These are phyloP conservation scores for Candida frijolesensis DNA, from an alignment of 1,139 yeast species.

Conservation along the genomic window DNA sequence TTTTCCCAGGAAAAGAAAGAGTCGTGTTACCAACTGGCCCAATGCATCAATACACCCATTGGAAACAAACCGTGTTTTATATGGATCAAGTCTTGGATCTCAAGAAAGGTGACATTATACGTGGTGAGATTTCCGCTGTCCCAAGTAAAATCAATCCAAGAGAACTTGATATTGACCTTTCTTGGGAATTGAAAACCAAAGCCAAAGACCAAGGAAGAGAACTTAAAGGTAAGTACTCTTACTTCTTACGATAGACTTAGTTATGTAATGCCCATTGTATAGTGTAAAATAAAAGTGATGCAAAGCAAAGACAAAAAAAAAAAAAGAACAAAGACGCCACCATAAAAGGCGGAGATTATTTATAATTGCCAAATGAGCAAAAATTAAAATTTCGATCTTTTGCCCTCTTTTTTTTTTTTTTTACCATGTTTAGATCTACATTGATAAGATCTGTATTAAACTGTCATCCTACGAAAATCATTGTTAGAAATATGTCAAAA, in stretches of 20 bases:
- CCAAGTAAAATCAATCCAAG: constrained; percentile 84
- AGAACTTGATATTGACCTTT: constrained; percentile 72
- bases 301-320: not conserved
- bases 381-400: not conserved
- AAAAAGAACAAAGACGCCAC: not conserved
- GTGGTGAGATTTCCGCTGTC: constrained; percentile 70
- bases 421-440: not conserved
- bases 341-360: not conserved
- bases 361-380: not conserved
- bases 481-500: constrained; percentile 28
- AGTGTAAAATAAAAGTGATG: not conserved
- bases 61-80: constrained; percentile 98
- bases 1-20: constrained; percentile 66
- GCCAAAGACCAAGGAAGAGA: constrained; percentile 56
- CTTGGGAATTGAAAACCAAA: constrained; percentile 59
- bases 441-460: not conserved
- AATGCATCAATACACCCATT: constrained; percentile 79
- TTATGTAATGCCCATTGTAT: not conserved
- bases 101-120: constrained; percentile 73
- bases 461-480: not conserved
- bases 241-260: constrained; percentile 56
- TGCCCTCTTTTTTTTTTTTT: not conserved
- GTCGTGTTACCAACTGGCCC: constrained; percentile 81
- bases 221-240: constrained; percentile 58
- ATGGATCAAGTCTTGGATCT: constrained; percentile 79